Percentiles rank a stretch among this genome's conserved stretches.
Evolutionary conservation across 2,329 filamentous ascomycete genomes (phyloP).

Genomic region (Aureobasidium sp.): DNA sequence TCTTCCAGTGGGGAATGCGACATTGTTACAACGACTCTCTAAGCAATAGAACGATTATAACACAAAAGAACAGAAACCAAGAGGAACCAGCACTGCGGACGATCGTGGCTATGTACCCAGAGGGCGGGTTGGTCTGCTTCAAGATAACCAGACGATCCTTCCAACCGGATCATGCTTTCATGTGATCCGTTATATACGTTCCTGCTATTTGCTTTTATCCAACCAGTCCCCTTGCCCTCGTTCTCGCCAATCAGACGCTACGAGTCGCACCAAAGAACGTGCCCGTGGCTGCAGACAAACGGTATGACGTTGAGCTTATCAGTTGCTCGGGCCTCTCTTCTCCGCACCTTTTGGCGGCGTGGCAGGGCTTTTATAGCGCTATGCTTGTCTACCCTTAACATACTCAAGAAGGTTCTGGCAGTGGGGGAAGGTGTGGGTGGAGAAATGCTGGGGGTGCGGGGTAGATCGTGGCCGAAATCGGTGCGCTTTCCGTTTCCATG

Average conservation of each 20-base stretch:
- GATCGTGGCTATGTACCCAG: neutral
- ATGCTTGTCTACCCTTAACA: neutral
- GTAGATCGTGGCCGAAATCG: neutral
- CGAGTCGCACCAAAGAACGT: neutral
- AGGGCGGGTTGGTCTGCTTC: neutral
- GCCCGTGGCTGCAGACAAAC: neutral
- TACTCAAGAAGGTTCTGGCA: neutral
- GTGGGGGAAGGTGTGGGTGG: neutral
- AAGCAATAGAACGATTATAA: neutral
- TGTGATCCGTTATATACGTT: slow-evolving; percentile 1
- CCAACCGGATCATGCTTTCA: neutral
- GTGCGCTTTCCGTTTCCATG: neutral
- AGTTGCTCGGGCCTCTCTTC: neutral
- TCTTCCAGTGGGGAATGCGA: slow-evolving; percentile 2
- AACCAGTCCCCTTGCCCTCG: neutral
- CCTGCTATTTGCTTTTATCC: neutral
- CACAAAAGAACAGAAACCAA: neutral
- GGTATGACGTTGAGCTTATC: neutral
- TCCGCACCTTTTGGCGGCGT: neutral
- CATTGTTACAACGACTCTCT: neutral
- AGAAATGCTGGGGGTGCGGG: neutral
- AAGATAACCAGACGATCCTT: neutral
- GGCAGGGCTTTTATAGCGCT: neutral
- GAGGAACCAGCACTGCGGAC: neutral
- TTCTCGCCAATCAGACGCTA: neutral